Base-by-base conservation (phyloP, 805 yeast species). In the Yamadazyma phyllophila region DNA sequence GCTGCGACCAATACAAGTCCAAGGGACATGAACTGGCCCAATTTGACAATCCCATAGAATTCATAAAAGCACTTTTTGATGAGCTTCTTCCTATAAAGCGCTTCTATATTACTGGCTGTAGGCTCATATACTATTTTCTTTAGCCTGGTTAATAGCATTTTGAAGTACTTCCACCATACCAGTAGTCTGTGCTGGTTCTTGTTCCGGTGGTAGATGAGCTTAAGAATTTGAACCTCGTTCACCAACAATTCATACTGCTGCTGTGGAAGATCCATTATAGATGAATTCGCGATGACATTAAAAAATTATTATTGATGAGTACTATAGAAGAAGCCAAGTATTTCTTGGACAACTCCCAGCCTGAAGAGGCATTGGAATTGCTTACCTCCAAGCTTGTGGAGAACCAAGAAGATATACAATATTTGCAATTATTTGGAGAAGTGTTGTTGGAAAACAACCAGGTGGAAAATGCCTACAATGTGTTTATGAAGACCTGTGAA, bases 401-500 rank as follows among this genome's bases (percentile, higher is more conserved):
- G 9, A 51, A 62, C 14, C 59, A 66, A n/a, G 67, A 67, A 40
- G 58, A 67, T 29, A 63, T 75, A 1, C 69, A 69, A 44, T 74
- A 82, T 34, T 67, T 83, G 42, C 84, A 83, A 56, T 54, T 77
- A 5, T 74, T 81, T 38, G 96, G 94, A 7, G 97, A 91, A 61
- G 76, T 84, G 3, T 78, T 85, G 45, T 71, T 92, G 42, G 99
- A 94, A 61, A 73, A 73, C 43, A 91, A 94, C 46, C 81, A 85
- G 51, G 79, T 91, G 43, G 95, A 88, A 48, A 73, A 75, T 39
- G 97, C 97, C 0, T 87, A 83, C 60, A 76, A 79, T 5, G 66
- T 81, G 11, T 70, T 92, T 42, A 62, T 64, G 7, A 66, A 65
- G 36, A 82, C 90, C 2, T 81, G 91, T 47, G 80, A 80, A 50